These are phyloP conservation scores for Coemansia sp. DNA, from an alignment of 192 early-diverging fungal genomes.

Conservation along the genomic window DNA sequence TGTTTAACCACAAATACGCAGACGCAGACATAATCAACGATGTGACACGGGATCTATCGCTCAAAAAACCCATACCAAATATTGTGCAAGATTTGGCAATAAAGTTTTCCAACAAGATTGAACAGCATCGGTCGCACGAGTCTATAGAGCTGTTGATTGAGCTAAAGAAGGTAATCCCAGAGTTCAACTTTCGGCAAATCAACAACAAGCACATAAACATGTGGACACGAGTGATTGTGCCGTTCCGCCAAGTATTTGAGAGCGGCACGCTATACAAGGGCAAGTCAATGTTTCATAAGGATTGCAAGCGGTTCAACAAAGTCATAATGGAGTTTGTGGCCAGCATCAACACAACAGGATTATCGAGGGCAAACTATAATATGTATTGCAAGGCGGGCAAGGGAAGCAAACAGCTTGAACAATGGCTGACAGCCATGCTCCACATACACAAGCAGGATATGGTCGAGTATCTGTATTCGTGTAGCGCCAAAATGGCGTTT, in stretches of 20 bases:
- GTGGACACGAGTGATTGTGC: conserved; percentile 44
- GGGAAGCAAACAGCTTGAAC: conserved; percentile 30
- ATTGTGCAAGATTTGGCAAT: conserved; percentile 11
- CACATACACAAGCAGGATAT: conserved; percentile 19
- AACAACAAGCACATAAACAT: conserved; percentile 50
- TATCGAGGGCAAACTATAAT: not conserved
- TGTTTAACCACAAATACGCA: conserved; percentile 27
- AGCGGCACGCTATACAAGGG: conserved; percentile 29
- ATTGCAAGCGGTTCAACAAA: conserved; percentile 42
- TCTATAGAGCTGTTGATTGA: conserved; percentile 27
- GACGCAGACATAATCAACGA: conserved; percentile 23
- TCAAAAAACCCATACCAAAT: not conserved
- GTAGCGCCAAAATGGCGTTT: conserved; percentile 12
- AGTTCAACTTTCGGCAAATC: conserved; percentile 25
- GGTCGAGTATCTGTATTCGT: conserved; percentile 20
- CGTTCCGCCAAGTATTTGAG: conserved; percentile 35
- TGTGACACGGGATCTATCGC: conserved; percentile 11
- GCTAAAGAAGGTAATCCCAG: conserved; percentile 15
- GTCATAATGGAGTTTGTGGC: conserved; percentile 20
- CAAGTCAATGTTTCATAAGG: conserved; percentile 33
- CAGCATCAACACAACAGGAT: not conserved
- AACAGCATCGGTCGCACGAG: conserved; percentile 20
- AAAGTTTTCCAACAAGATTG: conserved; percentile 33
- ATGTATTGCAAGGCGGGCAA: conserved; percentile 8
- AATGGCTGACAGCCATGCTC: conserved; percentile 40